A percentile compares a stretch with the other conserved stretches of the same genome.
Conservation (phyloP, 2,329 filamentous ascomycete genomes). For the Didymellaceae sp. region DNA sequence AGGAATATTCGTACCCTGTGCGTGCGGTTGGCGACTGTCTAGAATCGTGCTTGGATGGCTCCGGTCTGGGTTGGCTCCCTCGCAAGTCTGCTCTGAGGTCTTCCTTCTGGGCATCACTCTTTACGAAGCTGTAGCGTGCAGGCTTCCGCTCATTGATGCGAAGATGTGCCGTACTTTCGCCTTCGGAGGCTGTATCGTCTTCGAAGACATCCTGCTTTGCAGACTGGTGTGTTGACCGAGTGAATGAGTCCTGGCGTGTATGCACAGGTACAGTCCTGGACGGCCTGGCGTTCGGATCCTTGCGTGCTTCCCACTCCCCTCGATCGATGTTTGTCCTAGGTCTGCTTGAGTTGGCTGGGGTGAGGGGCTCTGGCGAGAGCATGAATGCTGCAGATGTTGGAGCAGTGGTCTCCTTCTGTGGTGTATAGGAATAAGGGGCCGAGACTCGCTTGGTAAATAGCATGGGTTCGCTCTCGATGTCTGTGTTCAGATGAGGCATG, state of each 20-base stretch:
- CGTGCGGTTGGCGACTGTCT: slow-evolving; percentile 24
- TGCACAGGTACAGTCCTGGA: slow-evolving; percentile 36
- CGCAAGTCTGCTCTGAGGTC: slow-evolving; percentile 38
- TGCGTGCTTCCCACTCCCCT: slow-evolving; percentile 12
- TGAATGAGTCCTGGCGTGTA: slow-evolving; percentile 32
- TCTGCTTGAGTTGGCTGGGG: slow-evolving; percentile 45
- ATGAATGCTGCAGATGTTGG: slow-evolving; percentile 51
- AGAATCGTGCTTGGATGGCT: slow-evolving; percentile 25
- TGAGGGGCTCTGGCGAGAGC: slow-evolving; percentile 58
- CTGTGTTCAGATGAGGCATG: slow-evolving; percentile 45
- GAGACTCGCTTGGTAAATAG: slow-evolving; percentile 51
- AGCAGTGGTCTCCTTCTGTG: slow-evolving; percentile 40
- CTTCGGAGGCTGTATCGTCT: slow-evolving; percentile 39
- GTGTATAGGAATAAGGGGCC: slow-evolving; percentile 55
- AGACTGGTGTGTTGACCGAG: slow-evolving; percentile 20
- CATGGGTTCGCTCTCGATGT: slow-evolving; percentile 39
- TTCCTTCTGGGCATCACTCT: slow-evolving; percentile 45
- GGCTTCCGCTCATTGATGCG: slow-evolving; percentile 42
- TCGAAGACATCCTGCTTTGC: slow-evolving; percentile 37
- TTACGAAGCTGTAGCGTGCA: slow-evolving; percentile 50
- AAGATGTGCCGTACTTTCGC: slow-evolving; percentile 35
- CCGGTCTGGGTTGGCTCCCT: slow-evolving; percentile 26
- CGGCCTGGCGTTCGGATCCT: slow-evolving; percentile 36
- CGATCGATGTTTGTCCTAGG: slow-evolving; percentile 33
- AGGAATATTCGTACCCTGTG: slow-evolving; percentile 26